Base-by-base conservation (phyloP, 495 filamentous ascomycete genomes). In the Daldinia bambusicola region DNA sequence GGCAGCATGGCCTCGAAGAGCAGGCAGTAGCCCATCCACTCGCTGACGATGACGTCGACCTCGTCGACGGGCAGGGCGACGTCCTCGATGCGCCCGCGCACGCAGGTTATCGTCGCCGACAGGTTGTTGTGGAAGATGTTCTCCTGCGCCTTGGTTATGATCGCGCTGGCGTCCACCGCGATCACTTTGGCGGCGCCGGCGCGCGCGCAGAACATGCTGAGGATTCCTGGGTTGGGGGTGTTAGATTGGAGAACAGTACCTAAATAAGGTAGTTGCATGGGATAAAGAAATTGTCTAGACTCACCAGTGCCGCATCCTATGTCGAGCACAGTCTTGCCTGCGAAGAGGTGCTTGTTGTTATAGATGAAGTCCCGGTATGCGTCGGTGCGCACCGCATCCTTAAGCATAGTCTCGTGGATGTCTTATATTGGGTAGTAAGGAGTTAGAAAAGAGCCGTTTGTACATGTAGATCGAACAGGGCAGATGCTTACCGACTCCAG, bases 21-120 rank as follows among this genome's bases (percentile, higher is more conserved):
- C 51, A 99, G 87, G 83, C 95, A 97, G 84, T 99, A 99, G 51
- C 95, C 95, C 95, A 99, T 99, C 95, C 95, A 99, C 83, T 99
- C 95, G 34, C 93, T 97, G 67, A 99, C 93, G 82, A 99, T 99
- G 76, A 99, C 95, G 80, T 99, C 95, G 72, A 99, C 96, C 76
- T 97, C 89, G 34, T 86, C 84, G 71, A 94, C 94, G 22, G 96
- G 95, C 26, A 99, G 89, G 22, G 83, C 73, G 37, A 97, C 94
- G 73, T 99, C 96, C 82, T 99, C 95, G 89, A 99, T 95, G 83
- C 94, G 94, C 52, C 96, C 95, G 80, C 95, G 92, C 55, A 99
- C 83, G 22, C 95, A 89, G 18, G 94, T 97, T 79, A 99, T 95
- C 82, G 90, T 89, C 78, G 88, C 83, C 36, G 89, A 82, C 79